A percentile compares a stretch with the other conserved stretches of the same genome.
Conservation (phyloP, 345 rosid genomes). For the Boechera stricta region DNA sequence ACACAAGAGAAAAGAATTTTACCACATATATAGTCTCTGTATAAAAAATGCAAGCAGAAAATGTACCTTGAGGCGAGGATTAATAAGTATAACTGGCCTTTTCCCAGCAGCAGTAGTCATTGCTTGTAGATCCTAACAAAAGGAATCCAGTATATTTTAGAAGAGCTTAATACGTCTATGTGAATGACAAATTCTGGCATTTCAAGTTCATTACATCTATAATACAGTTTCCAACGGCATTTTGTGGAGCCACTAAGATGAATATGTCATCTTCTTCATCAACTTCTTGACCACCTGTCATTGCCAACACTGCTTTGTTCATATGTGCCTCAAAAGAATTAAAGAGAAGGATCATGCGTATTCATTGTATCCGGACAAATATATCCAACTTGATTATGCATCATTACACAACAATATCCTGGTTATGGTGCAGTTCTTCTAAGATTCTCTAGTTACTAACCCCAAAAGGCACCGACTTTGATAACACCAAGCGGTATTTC, state of each 20-base stretch:
- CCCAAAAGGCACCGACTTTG: not conserved
- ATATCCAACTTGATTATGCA: conserved; percentile 19
- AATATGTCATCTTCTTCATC: conserved; percentile 87
- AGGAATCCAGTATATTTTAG: conserved; percentile 7
- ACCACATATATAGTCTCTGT: conserved; percentile 3
- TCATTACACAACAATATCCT: conserved; percentile 7
- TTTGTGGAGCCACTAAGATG: conserved; percentile 94
- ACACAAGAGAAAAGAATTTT: conserved; percentile 8
- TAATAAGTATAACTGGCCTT: conserved; percentile 86
- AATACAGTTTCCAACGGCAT: conserved; percentile 95
- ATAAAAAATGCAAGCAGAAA: conserved; percentile 4
- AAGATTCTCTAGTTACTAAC: conserved; percentile 13
- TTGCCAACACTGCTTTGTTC: not conserved
- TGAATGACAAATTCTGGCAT: not conserved
- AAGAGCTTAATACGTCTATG: not conserved
- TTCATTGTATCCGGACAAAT: not conserved
- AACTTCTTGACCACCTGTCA: conserved; percentile 82
- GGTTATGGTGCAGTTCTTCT: conserved; percentile 13
- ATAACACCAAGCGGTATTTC: not conserved
- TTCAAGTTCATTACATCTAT: conserved; percentile 66
- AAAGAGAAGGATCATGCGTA: conserved; percentile 7
- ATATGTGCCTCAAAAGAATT: conserved; percentile 17
- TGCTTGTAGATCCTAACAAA: conserved; percentile 75
- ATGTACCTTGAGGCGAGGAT: conserved; percentile 82
- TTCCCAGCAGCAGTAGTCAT: conserved; percentile 93